These are phyloP conservation scores for Melastoma malabathricum DNA, from an alignment of 345 rosid genomes.

Conservation along the genomic window DNA sequence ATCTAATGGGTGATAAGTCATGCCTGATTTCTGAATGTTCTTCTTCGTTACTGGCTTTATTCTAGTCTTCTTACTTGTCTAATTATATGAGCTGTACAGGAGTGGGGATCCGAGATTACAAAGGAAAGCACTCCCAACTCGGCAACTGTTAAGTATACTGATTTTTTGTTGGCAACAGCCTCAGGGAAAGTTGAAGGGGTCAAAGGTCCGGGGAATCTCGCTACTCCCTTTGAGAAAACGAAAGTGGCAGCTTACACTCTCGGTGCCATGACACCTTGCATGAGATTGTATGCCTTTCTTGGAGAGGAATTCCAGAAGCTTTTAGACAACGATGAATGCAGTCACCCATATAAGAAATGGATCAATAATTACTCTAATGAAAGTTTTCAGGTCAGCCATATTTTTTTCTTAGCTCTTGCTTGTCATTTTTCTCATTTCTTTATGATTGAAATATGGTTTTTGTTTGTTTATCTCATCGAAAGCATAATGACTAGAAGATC, in stretches of 20 bases:
- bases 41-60: neutral
- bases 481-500: conserved; percentile 16
- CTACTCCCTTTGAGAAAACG: conserved; percentile 93
- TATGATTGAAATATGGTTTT: conserved; percentile 6
- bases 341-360: conserved; percentile 84
- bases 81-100: conserved; percentile 42
- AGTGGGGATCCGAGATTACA: conserved; percentile 55
- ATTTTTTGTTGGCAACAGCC: conserved; percentile 87
- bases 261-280: conserved; percentile 95
- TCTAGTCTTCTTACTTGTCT: conserved; percentile 6
- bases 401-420: conserved; percentile 5
- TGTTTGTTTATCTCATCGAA: conserved; percentile 8
- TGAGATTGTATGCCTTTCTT: conserved; percentile 77
- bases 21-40: neutral
- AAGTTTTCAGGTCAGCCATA: conserved; percentile 49
- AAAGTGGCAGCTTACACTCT: conserved; percentile 95
- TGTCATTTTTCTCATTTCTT: conserved; percentile 4
- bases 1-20: no score
- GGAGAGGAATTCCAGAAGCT: conserved; percentile 61
- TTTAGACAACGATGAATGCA: conserved; percentile 26
- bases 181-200: conserved; percentile 91
- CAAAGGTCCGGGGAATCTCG: conserved; percentile 83
- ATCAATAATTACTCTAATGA: conserved; percentile 64
- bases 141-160: conserved; percentile 67
- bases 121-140: conserved; percentile 39